phyloP scores from a whole-genome alignment of 768 basidiomycete species.

The Pleurotus ostreatus region DNA sequence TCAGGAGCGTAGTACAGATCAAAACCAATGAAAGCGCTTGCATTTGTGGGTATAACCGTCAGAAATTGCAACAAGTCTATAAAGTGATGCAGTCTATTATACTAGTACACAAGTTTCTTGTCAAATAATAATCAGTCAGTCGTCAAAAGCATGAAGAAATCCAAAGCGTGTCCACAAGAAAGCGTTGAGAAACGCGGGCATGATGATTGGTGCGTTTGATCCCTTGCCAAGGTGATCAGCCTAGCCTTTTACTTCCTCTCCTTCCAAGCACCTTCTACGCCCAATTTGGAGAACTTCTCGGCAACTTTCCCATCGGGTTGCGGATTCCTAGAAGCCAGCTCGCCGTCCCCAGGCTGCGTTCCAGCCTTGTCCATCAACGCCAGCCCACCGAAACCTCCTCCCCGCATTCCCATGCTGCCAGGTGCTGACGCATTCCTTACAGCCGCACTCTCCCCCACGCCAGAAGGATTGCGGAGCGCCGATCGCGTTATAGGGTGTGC shows the following conservation, averaged over 20 bases:
- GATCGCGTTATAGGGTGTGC: constrained; percentile 43
- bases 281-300: constrained; percentile 42
- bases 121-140: background rate
- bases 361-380: constrained; percentile 38
- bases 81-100: background rate
- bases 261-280: constrained; percentile 45
- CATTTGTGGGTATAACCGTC: too few species aligned
- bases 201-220: background rate
- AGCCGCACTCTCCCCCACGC: constrained; percentile 45
- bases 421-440: constrained; percentile 37
- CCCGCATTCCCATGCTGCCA: constrained; percentile 40
- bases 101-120: background rate
- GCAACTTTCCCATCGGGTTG: constrained; percentile 39
- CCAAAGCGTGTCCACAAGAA: too few species aligned
- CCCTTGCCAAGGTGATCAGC: background rate
- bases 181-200: background rate
- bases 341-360: constrained; percentile 30
- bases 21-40: too few species aligned
- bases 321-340: constrained; percentile 42
- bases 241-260: constrained; percentile 32
- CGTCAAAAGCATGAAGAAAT: background rate
- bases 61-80: too few species aligned
- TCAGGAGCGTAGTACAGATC: too few species aligned
- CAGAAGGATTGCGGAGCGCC: constrained; percentile 35
- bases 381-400: constrained; percentile 36